Evolutionary conservation across 805 yeast genomes (phyloP), one percentile per base, ranked within the genome.

Genomic region (Lipomyces oligophaga): DNA sequence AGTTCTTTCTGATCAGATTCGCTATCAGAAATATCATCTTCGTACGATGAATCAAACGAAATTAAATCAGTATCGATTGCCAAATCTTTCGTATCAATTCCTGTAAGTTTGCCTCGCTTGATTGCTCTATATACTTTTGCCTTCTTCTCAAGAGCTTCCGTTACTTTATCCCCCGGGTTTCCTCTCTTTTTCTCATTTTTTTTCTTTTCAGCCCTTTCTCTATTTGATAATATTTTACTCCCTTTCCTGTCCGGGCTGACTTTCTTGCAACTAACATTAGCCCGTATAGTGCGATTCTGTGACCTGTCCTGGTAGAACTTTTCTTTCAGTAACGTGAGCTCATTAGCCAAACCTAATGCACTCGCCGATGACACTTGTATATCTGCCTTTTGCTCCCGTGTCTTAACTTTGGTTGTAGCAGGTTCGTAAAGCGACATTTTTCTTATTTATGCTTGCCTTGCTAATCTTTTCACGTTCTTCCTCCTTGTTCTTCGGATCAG

Each of bases 1-100:
- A n/a, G n/a, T 11, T 25, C 13, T 16, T 48, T 47, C 10, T 36
- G 28, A 10, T 45, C 55, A 19, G 39, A 22, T 8, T 38, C 48
- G 6, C 34, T 21, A 10, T 35, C 39, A 6, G 28, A 27, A n/a
- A 35, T 16, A 10, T 41, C 55, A 22, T 21, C 31, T n/a, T 37
- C 47, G 16, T 30, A 31, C 6, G 28, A 21, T 5, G 49, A 40
- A 20, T 34, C 43, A 4, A 28, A 27, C 2, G 43, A 34, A 10
- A 50, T 49, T 33, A 54, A n/a, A 20, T 54, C 58, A n/a, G 54
- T 39, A 28, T 54, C 58, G 11, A 55, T 39, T n/a, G 45, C 58
- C 13, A 47, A 25, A 8, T 55, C 55, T 4, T 32, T 34, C 22
- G 24, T 30, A 32, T 45, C 35, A 7, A 45, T 15, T 7, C 41